phyloP scores from a whole-genome alignment of 2,329 filamentous ascomycete species.

The Chaetothyriales sp. region DNA sequence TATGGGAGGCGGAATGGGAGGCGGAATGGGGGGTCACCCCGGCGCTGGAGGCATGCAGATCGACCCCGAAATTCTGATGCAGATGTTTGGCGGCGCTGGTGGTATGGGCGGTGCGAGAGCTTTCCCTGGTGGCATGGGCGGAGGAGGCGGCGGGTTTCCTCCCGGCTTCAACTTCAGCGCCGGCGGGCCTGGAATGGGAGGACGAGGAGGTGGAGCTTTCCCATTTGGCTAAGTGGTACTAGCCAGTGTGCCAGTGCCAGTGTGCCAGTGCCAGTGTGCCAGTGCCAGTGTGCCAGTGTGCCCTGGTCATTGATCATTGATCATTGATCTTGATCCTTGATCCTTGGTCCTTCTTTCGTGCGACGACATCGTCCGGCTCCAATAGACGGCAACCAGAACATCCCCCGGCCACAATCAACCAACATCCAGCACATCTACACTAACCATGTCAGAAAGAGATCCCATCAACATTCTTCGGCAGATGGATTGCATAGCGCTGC shows the following conservation, averaged over 20 bases:
- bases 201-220: not conserved
- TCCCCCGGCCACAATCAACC: not conserved
- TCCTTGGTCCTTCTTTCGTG: no score
- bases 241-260: not conserved
- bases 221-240: not conserved
- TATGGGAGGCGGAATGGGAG: slow-evolving; percentile 31
- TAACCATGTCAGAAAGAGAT: not conserved
- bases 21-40: slow-evolving; percentile 29
- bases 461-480: not conserved
- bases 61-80: slow-evolving; percentile 24
- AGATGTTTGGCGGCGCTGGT: slow-evolving; percentile 32
- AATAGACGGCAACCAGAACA: not conserved
- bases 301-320: no score
- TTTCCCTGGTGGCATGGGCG: slow-evolving; percentile 7
- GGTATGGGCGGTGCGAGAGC: slow-evolving; percentile 10
- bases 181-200: not conserved
- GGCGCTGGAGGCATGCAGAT: slow-evolving; percentile 31
- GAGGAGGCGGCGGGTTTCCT: slow-evolving; percentile 14
- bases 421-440: not conserved
- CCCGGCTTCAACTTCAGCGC: not conserved
- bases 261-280: no score
- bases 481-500: not conserved
- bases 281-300: no score
- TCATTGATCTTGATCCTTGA: no score
- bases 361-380: no score